Conservation (phyloP, 2,329 filamentous ascomycete species). For the Verticillium isaacii region DNA sequence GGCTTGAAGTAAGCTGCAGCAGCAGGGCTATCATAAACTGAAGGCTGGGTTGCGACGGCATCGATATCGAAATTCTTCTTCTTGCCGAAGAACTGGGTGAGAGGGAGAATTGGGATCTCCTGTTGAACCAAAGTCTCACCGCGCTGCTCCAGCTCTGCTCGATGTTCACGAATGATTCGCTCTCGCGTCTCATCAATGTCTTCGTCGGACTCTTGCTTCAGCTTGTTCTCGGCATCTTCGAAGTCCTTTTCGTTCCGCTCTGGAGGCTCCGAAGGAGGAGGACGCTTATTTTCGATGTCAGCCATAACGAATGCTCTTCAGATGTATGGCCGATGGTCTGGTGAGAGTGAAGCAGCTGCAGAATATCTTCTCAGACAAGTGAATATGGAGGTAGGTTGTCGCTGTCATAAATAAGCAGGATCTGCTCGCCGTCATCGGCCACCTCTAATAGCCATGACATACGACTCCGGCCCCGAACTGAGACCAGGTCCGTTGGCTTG, state of each 20-base stretch:
- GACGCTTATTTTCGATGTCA: conserved; percentile 2
- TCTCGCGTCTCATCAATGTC: conserved; percentile 6
- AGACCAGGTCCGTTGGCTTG: too few species aligned
- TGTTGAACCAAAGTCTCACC: conserved; percentile 12
- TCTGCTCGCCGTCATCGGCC: too few species aligned
- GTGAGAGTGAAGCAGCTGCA: not conserved
- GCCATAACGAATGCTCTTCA: not conserved
- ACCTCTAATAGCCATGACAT: too few species aligned
- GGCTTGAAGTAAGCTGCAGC: conserved; percentile 29
- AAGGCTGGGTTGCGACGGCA: conserved; percentile 32
- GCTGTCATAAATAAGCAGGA: too few species aligned
- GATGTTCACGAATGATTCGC: conserved; percentile 7
- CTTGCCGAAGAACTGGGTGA: conserved; percentile 17
- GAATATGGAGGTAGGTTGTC: not conserved
- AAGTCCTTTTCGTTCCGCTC: not conserved
- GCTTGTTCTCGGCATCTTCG: not conserved
- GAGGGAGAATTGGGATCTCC: conserved; percentile 15
- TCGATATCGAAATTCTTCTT: conserved; percentile 12
- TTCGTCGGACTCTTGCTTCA: conserved; percentile 3
- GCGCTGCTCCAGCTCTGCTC: conserved; percentile 3
- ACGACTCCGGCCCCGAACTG: too few species aligned
- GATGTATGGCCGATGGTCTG: not conserved
- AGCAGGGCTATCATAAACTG: conserved; percentile 39
- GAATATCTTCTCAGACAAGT: not conserved
- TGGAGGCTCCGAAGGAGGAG: not conserved